A percentile compares a stretch with the other conserved stretches of the same genome.
Evolutionary conservation across 352 stramenopile genomes (phyloP).

Genomic region (Phytophthora vignae): DNA sequence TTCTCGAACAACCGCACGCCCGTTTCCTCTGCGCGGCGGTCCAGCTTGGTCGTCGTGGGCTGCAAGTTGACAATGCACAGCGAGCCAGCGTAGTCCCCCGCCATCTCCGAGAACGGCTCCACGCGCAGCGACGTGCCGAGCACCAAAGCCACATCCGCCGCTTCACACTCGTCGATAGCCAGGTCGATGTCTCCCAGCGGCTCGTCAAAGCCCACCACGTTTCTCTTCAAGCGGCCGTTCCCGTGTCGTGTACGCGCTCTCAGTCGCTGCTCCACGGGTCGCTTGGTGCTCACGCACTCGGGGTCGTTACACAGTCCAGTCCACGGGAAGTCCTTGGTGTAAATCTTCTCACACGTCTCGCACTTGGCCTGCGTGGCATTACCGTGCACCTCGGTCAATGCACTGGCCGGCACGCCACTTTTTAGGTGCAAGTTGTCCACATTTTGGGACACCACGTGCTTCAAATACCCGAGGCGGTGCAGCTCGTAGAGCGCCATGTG

Average conservation of each 20-base stretch:
- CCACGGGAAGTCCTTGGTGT: conserved; percentile 72
- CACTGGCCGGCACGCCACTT: conserved; percentile 65
- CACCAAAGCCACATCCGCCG: conserved; percentile 77
- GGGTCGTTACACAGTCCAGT: conserved; percentile 73
- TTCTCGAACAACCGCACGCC: conserved; percentile 77
- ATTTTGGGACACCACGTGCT: conserved; percentile 87
- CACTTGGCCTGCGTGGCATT: conserved; percentile 87
- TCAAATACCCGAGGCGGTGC: conserved; percentile 73
- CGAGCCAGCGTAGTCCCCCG: conserved; percentile 73
- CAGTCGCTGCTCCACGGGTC: conserved; percentile 65
- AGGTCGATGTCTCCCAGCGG: conserved; percentile 81
- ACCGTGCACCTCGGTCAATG: conserved; percentile 81
- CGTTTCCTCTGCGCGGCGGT: conserved; percentile 68
- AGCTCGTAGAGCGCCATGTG: conserved; percentile 87
- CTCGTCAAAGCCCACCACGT: conserved; percentile 87
- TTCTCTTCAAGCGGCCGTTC: conserved; percentile 76
- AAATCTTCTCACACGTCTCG: conserved; percentile 89
- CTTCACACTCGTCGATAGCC: conserved; percentile 84
- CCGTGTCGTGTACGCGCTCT: conserved; percentile 75
- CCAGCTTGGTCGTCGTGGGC: conserved; percentile 73
- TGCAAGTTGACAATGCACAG: conserved; percentile 84
- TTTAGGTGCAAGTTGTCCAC: conserved; percentile 88
- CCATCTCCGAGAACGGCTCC: conserved; percentile 86
- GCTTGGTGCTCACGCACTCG: conserved; percentile 72
- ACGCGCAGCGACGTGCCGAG: conserved; percentile 81